Conservation (phyloP, 768 basidiomycete genomes). For the Rhodosporidiobolus sp. region DNA sequence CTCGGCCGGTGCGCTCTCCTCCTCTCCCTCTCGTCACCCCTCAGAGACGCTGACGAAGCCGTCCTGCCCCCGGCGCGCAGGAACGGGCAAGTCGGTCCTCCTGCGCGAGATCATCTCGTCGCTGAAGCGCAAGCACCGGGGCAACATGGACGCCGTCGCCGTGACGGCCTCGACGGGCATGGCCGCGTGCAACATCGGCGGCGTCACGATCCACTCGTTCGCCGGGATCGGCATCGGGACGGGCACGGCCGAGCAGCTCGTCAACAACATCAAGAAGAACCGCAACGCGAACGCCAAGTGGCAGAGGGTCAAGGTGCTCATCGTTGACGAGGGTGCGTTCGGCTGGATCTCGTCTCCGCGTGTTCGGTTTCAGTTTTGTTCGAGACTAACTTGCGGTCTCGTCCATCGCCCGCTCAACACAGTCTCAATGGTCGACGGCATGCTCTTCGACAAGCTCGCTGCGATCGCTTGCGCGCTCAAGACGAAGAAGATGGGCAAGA, state of each 20-base stretch:
- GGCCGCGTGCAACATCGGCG: slow-evolving; percentile 96
- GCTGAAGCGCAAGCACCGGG: slow-evolving; percentile 60
- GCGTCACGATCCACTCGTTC: slow-evolving; percentile 91
- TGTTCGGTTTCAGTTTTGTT: background rate
- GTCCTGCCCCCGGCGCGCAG: too few species aligned
- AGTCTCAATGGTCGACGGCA: slow-evolving; percentile 98
- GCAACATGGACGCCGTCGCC: slow-evolving; percentile 57
- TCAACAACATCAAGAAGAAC: slow-evolving; percentile 65
- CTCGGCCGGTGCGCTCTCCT: slow-evolving; percentile 70
- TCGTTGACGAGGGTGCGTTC: slow-evolving; percentile 77
- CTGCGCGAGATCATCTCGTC: slow-evolving; percentile 82
- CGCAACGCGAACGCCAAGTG: slow-evolving; percentile 77
- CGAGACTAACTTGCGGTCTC: too few species aligned
- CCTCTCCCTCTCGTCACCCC: background rate
- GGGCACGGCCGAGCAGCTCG: slow-evolving; percentile 62
- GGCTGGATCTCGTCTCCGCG: slow-evolving; percentile 1
- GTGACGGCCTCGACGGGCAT: slow-evolving; percentile 96
- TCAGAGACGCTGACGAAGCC: too few species aligned
- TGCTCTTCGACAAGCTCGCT: slow-evolving; percentile 71
- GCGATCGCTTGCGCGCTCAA: slow-evolving; percentile 62
- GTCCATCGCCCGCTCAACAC: background rate
- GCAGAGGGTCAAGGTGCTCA: slow-evolving; percentile 76
- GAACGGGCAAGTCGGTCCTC: slow-evolving; percentile 94
- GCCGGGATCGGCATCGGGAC: slow-evolving; percentile 85
- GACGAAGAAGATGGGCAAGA: slow-evolving; percentile 50